Base-by-base conservation (phyloP, 768 basidiomycete species). In the Pleurotus djamor region DNA sequence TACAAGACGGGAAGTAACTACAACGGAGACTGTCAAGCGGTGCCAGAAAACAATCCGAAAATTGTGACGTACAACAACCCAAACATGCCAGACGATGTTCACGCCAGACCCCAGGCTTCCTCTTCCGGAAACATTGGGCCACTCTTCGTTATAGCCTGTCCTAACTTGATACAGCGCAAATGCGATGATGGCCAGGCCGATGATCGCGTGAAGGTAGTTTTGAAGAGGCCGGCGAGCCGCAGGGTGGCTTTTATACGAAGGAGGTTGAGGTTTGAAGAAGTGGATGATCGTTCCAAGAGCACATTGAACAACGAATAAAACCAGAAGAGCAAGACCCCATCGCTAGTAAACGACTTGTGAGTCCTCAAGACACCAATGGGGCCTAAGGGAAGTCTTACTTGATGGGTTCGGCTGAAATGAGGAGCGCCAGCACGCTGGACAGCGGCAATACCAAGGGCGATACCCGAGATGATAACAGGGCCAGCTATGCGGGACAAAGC, bases 181-280 rank as follows among this genome's bases (percentile, higher is more conserved):
- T 5, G 66, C 79, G 55, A 87, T 77, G 51, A 82, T 77, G 8
- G 74, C 49, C 34, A 87, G 64, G 0, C 86, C 87, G 0, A 86
- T 57, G 12, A 83, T 59, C 10, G 82, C 85, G 64, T 88, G 86
- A 32, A 79, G 34, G 66, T 84, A 87, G 65, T 88, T 86, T 61
- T 80, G 85, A 48, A 75, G 67, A 6, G 80, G 85, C 33, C 80
- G 80, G n/a, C 54, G 54, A 9, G 54, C 54, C 9, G 54, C 54
- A 5, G 54, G 54, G 33, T 56, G 54, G n/a, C 14, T 17, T 4
- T n/a, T 12, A n/a, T 44, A 44, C 17, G 54, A 63, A 5, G 65
- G 54, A 38, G 69, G 60, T 16, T 71, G 73, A 37, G 76, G 76
- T 66, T 86, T 85, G 59, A 83, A 32, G 63, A 71, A 83, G 62